Conservation (phyloP, 805 yeast species). For the Maudiozyma bulderi region DNA sequence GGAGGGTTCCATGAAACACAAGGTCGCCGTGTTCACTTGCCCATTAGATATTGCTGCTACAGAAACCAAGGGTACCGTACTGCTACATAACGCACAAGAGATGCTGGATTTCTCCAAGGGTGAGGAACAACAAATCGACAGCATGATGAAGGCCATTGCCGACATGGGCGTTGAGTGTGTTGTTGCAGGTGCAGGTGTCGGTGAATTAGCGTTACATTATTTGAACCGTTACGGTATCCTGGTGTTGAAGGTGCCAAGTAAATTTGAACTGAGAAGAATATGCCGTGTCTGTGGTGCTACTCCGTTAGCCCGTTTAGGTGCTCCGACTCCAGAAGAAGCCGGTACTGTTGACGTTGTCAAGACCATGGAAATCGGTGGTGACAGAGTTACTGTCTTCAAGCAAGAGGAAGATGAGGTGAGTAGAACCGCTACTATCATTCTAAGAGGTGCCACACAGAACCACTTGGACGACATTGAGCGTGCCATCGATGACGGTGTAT, state of each 20-base stretch:
- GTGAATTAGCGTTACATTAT: slow-evolving; percentile 89
- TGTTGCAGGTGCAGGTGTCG: slow-evolving; percentile 89
- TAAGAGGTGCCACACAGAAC: slow-evolving; percentile 95
- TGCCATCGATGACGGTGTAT: slow-evolving; percentile 94
- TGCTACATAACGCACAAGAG: slow-evolving; percentile 91
- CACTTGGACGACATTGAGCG: slow-evolving; percentile 90
- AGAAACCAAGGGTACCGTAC: slow-evolving; percentile 97
- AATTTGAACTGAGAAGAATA: slow-evolving; percentile 87
- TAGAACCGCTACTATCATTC: slow-evolving; percentile 82
- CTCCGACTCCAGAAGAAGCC: slow-evolving; percentile 90
- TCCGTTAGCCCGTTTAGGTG: slow-evolving; percentile 87
- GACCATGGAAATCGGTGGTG: slow-evolving; percentile 93
- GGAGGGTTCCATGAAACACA: slow-evolving; percentile 41
- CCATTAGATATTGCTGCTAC: slow-evolving; percentile 92
- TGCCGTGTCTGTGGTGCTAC: slow-evolving; percentile 97
- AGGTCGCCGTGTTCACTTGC: slow-evolving; percentile 87
- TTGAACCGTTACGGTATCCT: slow-evolving; percentile 77
- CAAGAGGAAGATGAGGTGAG: slow-evolving; percentile 56
- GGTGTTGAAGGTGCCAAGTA: slow-evolving; percentile 83
- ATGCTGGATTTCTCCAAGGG: slow-evolving; percentile 95
- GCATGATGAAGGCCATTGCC: slow-evolving; percentile 67
- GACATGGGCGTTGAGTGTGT: slow-evolving; percentile 83
- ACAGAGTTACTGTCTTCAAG: slow-evolving; percentile 87
- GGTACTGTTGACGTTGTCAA: slow-evolving; percentile 82
- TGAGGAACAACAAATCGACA: slow-evolving; percentile 89